Conservation (phyloP, 202 grass and related monocot species). For the Digitaria exilis region DNA sequence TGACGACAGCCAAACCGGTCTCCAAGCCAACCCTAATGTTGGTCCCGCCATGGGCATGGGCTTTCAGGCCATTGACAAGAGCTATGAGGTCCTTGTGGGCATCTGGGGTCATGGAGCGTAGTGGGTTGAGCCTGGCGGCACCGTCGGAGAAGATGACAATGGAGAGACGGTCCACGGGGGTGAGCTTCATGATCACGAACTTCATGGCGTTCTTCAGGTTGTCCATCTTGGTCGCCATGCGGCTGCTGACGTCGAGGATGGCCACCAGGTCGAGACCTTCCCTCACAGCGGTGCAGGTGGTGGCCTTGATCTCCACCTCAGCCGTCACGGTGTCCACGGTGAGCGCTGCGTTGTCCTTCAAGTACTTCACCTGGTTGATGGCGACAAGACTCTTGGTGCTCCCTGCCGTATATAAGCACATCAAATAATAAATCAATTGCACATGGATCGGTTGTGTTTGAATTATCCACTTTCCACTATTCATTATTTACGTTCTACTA, state of each 20-base stretch:
- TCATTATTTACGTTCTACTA: no score
- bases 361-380: not conserved
- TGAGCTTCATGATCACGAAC: slow-evolving; percentile 56
- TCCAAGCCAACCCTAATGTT: not conserved
- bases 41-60: not conserved
- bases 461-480: no score
- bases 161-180: slow-evolving; percentile 45
- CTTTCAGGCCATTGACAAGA: not conserved
- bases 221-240: slow-evolving; percentile 41
- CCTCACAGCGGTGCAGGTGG: not conserved
- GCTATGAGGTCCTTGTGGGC: slow-evolving; percentile 2
- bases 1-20: not conserved
- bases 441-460: no score
- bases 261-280: slow-evolving; percentile 28
- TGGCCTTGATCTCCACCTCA: not conserved
- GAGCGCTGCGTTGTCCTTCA: not conserved
- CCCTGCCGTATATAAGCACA: no score
- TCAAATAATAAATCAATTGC: no score
- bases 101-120: slow-evolving; percentile 2
- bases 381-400: slow-evolving; percentile 3
- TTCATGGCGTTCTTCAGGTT: slow-evolving; percentile 37
- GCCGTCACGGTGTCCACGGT: slow-evolving; percentile 10
- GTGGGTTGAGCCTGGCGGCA: not conserved
- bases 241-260: slow-evolving; percentile 36
- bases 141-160: slow-evolving; percentile 20